phyloP scores from a whole-genome alignment of 495 filamentous ascomycete genomes.

The Annulohypoxylon nitens region DNA sequence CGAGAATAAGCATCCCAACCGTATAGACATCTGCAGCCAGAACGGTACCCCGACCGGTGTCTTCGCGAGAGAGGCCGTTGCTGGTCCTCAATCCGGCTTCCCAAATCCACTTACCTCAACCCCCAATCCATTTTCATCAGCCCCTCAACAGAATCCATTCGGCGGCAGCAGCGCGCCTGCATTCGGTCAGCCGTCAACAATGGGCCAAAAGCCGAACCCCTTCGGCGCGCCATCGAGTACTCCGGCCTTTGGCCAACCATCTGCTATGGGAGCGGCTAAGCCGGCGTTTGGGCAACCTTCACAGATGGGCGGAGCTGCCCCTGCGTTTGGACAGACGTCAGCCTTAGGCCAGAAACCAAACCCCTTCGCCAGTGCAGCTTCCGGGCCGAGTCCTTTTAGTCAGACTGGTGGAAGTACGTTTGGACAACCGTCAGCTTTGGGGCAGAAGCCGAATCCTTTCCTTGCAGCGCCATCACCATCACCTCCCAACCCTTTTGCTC shows the following conservation, averaged over 20 bases:
- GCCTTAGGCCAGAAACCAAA: slow-evolving; percentile 56
- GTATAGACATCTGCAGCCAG: slow-evolving; percentile 75
- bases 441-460: slow-evolving; percentile 46
- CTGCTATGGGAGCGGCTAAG: slow-evolving; percentile 49
- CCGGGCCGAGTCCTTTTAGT: slow-evolving; percentile 42
- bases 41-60: slow-evolving; percentile 45
- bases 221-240: slow-evolving; percentile 56
- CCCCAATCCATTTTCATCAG: slow-evolving; percentile 54
- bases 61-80: slow-evolving; percentile 40
- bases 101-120: slow-evolving; percentile 46
- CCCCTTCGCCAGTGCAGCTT: slow-evolving; percentile 52
- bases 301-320: slow-evolving; percentile 50
- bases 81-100: slow-evolving; percentile 33
- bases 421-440: slow-evolving; percentile 41
- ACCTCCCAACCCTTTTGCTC: slow-evolving; percentile 44
- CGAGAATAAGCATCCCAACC: slow-evolving; percentile 81
- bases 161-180: slow-evolving; percentile 41
- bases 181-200: slow-evolving; percentile 60
- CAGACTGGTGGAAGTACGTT: slow-evolving; percentile 43
- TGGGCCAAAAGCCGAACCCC: slow-evolving; percentile 58
- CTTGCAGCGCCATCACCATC: slow-evolving; percentile 33
- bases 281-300: slow-evolving; percentile 59
- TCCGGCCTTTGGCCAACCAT: slow-evolving; percentile 59
- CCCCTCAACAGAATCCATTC: slow-evolving; percentile 48
- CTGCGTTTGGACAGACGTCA: slow-evolving; percentile 55